Conservation (phyloP, 192 early-diverging fungal species). For the Diversispora epigaea region DNA sequence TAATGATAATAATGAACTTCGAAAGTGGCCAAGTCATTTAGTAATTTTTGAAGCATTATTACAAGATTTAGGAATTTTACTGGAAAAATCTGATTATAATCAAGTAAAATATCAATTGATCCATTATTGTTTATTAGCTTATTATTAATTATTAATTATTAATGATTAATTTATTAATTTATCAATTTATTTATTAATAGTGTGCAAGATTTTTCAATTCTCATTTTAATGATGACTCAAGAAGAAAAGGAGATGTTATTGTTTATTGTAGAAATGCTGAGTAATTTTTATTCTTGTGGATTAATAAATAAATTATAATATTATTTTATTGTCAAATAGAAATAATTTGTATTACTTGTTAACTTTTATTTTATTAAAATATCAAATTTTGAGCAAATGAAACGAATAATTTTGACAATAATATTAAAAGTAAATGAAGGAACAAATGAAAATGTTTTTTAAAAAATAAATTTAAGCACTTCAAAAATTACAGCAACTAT, state of each 20-base stretch:
- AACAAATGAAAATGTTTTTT: too few species aligned
- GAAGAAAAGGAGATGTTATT: conserved; percentile 80
- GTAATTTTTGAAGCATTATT: conserved; percentile 75
- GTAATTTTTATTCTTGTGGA: too few species aligned
- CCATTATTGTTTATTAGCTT: not conserved
- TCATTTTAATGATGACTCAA: conserved; percentile 79
- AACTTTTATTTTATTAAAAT: too few species aligned
- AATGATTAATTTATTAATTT: not conserved
- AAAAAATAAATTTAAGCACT: too few species aligned
- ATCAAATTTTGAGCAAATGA: too few species aligned
- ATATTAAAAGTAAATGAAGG: too few species aligned
- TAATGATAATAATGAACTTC: conserved; percentile 12
- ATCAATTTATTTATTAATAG: conserved; percentile 39
- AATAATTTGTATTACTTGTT: too few species aligned
- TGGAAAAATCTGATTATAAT: conserved; percentile 51
- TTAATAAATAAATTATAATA: too few species aligned
- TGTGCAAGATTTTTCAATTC: conserved; percentile 88
- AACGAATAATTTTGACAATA: too few species aligned
- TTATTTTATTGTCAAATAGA: too few species aligned
- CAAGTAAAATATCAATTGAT: conserved; percentile 44
- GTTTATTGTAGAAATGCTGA: conserved; percentile 54
- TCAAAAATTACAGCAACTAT: too few species aligned
- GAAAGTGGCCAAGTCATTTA: conserved; percentile 68
- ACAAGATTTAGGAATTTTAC: conserved; percentile 35
- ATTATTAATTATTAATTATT: not conserved